Evolutionary conservation across 345 rosid genomes (phyloP).

Genomic region (Kernera saxatilis): DNA sequence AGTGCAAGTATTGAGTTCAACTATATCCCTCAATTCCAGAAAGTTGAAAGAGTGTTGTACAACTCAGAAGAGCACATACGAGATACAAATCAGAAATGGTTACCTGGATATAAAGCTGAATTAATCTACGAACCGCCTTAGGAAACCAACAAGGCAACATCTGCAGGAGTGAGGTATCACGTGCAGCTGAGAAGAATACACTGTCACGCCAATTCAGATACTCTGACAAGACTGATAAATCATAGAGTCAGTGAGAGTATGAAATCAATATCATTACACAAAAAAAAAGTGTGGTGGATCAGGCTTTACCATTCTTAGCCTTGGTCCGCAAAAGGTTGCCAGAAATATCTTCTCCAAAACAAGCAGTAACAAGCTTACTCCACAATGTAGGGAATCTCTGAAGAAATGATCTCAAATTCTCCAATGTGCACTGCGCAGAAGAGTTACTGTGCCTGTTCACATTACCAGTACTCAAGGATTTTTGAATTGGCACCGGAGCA

Average conservation of each 20-base stretch:
- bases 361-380: conserved; percentile 74
- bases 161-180: conserved; percentile 88
- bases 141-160: conserved; percentile 99
- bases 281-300: conserved; percentile 10
- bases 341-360: conserved; percentile 61
- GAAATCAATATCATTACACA: conserved; percentile 12
- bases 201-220: conserved; percentile 89
- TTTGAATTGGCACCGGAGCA: conserved; percentile 69
- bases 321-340: conserved; percentile 46
- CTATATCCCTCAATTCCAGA: conserved; percentile 17
- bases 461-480: conserved; percentile 67
- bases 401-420: conserved; percentile 71
- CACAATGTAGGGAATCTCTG: conserved; percentile 82
- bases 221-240: conserved; percentile 56
- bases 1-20: conserved; percentile 14
- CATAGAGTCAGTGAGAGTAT: conserved; percentile 17
- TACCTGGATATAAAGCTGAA: conserved; percentile 95
- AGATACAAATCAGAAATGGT: background rate
- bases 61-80: background rate
- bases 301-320: conserved; percentile 58
- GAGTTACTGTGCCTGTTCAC: conserved; percentile 68
- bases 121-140: conserved; percentile 74
- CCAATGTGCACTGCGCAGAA: conserved; percentile 88
- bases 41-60: conserved; percentile 8
- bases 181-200: conserved; percentile 79